These are phyloP conservation scores for Galeopsis tetrahit DNA, from an alignment of 257 asterid species.

Conservation along the genomic window DNA sequence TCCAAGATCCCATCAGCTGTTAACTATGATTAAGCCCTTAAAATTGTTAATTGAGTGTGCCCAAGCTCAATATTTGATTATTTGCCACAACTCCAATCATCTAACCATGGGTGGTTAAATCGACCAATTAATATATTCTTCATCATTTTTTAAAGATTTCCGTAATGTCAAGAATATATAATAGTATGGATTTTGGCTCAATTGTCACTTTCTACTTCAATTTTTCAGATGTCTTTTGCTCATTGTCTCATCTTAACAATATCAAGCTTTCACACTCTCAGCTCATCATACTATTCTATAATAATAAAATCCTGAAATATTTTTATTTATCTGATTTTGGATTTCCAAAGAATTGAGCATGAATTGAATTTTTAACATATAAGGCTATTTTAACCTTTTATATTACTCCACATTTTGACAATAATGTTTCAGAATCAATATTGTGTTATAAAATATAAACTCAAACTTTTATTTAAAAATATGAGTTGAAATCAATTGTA, in stretches of 20 bases:
- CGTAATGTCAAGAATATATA: not conserved
- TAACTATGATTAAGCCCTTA: slow-evolving; percentile 20
- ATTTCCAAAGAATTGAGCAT: too few species aligned
- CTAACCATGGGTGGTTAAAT: slow-evolving; percentile 29
- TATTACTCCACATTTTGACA: too few species aligned
- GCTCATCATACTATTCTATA: slow-evolving; percentile 5
- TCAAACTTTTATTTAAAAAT: not conserved
- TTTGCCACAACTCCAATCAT: slow-evolving; percentile 36
- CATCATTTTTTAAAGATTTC: not conserved
- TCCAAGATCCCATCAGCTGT: slow-evolving; percentile 55
- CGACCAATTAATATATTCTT: slow-evolving; percentile 21
- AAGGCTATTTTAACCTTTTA: too few species aligned
- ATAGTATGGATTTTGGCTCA: slow-evolving; percentile 22
- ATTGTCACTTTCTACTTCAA: slow-evolving; percentile 32
- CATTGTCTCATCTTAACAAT: slow-evolving; percentile 18
- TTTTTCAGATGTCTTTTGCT: slow-evolving; percentile 29
- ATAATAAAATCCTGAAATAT: not conserved
- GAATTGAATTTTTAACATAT: not conserved
- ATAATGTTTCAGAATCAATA: too few species aligned
- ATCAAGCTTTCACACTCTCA: slow-evolving; percentile 37
- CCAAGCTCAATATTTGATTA: slow-evolving; percentile 13
- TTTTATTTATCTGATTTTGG: too few species aligned
- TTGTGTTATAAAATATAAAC: not conserved
- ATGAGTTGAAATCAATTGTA: not conserved
- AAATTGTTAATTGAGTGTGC: slow-evolving; percentile 34